A percentile compares a stretch with the other conserved stretches of the same genome.
phyloP scores from a whole-genome alignment of 805 yeast genomes.

The Spathaspora sp. region DNA sequence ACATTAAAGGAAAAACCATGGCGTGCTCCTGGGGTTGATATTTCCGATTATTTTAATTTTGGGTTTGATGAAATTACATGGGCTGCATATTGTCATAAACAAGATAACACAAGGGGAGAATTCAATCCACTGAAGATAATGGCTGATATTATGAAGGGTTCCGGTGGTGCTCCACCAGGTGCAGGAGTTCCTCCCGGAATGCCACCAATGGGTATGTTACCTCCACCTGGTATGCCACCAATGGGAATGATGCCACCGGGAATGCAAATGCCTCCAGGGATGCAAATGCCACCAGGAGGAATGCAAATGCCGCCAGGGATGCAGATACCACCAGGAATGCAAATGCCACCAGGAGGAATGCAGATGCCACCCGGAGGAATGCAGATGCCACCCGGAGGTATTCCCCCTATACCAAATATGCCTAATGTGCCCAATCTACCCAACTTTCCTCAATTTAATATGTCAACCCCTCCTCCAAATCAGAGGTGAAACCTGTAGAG shows the following conservation, averaged over 20 bases:
- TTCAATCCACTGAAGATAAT: conserved; percentile 80
- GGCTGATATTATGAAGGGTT: conserved; percentile 48
- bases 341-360: conserved; percentile 9
- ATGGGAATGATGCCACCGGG: conserved; percentile 15
- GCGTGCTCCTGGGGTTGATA: conserved; percentile 96
- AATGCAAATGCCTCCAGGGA: conserved; percentile 19
- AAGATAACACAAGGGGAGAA: conserved; percentile 74
- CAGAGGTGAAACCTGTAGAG: background rate
- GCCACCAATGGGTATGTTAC: conserved; percentile 13
- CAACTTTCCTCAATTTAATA: conserved; percentile 1
- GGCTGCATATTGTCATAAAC: conserved; percentile 88
- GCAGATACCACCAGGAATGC: conserved; percentile 20
- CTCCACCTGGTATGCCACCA: conserved; percentile 19
- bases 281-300: conserved; percentile 8
- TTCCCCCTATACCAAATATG: conserved; percentile 28
- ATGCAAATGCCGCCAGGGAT: conserved; percentile 14
- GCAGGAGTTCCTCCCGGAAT: conserved; percentile 12
- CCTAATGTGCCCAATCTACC: conserved; percentile 14
- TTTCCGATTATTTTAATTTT: conserved; percentile 90
- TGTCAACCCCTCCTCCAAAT: conserved; percentile 10
- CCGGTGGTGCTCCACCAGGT: conserved; percentile 16
- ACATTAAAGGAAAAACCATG: conserved; percentile 93
- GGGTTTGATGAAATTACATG: conserved; percentile 97
- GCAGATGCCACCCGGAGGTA: conserved; percentile 16
- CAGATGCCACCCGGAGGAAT: conserved; percentile 13